phyloP scores from a whole-genome alignment of 805 yeast genomes.

The Kodamaea hsintzibuensis region DNA sequence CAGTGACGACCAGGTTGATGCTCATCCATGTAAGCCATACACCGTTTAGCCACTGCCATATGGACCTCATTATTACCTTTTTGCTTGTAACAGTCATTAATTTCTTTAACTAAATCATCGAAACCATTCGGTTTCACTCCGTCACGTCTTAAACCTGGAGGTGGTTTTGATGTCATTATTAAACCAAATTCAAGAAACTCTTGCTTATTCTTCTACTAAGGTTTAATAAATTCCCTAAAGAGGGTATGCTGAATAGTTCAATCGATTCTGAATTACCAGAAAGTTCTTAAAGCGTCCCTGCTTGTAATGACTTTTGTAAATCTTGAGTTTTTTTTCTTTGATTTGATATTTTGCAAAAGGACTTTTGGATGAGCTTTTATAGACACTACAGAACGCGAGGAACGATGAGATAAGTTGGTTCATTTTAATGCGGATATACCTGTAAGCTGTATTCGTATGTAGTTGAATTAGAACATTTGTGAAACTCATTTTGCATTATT shows the following conservation, averaged over 20 bases:
- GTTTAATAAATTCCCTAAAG: not conserved
- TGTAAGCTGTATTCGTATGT: no score
- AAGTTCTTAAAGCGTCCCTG: not conserved
- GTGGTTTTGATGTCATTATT: not conserved
- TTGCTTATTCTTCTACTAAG: not conserved
- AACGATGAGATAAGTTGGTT: no score
- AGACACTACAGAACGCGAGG: not conserved
- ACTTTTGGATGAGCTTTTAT: not conserved
- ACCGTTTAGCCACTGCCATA: conserved; percentile 24
- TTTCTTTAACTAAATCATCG: conserved; percentile 24
- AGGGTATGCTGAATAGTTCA: not conserved
- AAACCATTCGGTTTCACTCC: conserved; percentile 20
- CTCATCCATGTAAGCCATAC: conserved; percentile 24
- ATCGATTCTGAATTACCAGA: not conserved
- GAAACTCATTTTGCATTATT: no score
- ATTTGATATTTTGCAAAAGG: not conserved
- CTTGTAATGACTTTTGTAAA: not conserved
- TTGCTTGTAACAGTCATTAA: conserved; percentile 25
- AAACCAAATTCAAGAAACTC: not conserved
- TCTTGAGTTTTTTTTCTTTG: not conserved
- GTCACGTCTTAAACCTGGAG: not conserved
- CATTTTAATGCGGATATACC: no score
- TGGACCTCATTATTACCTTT: conserved; percentile 30
- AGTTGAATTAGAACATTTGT: no score
- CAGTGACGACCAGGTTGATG: conserved; percentile 39